phyloP scores from a whole-genome alignment of 139 green algal genomes.

The Micromonas commoda region DNA sequence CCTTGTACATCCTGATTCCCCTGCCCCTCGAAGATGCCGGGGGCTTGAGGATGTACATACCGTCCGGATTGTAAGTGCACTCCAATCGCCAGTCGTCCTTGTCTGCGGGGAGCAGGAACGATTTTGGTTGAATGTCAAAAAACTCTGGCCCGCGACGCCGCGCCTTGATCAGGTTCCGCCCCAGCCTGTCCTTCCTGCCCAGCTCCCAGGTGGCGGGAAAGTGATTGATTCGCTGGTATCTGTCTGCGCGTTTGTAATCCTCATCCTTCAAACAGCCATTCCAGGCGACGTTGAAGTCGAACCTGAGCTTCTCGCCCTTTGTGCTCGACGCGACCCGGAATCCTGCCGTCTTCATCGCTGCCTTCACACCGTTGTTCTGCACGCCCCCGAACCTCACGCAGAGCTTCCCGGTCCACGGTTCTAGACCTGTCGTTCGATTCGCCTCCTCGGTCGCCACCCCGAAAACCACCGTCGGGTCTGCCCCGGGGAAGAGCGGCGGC shows the following conservation, averaged over 20 bases:
- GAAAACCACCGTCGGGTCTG: constrained; percentile 21
- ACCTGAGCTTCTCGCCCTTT: constrained; percentile 34
- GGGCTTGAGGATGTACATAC: constrained; percentile 53
- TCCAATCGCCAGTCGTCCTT: constrained; percentile 51
- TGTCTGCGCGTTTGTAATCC: constrained; percentile 33
- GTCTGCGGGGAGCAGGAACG: constrained; percentile 55
- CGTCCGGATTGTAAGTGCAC: constrained; percentile 38
- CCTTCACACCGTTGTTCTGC: constrained; percentile 49
- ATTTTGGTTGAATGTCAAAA: constrained; percentile 55
- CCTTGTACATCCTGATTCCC: constrained; percentile 49
- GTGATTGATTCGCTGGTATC: constrained; percentile 58
- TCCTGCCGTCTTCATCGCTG: constrained; percentile 42
- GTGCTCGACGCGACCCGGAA: constrained; percentile 20
- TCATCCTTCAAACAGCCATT: constrained; percentile 39
- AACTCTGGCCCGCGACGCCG: constrained; percentile 4
- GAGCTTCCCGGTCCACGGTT: constrained; percentile 21
- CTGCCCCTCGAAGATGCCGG: constrained; percentile 43
- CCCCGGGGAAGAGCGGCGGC: constrained; percentile 17
- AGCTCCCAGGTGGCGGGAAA: constrained; percentile 69
- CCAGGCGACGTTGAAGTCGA: constrained; percentile 54
- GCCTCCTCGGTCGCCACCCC: neutral
- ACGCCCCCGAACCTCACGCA: constrained; percentile 47
- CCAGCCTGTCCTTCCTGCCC: constrained; percentile 56
- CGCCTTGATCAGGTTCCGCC: constrained; percentile 26
- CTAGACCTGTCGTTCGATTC: neutral